Evolutionary conservation across 768 basidiomycete genomes (phyloP), one percentile per base, ranked within the genome.

Genomic region (Suillus weaverae): DNA sequence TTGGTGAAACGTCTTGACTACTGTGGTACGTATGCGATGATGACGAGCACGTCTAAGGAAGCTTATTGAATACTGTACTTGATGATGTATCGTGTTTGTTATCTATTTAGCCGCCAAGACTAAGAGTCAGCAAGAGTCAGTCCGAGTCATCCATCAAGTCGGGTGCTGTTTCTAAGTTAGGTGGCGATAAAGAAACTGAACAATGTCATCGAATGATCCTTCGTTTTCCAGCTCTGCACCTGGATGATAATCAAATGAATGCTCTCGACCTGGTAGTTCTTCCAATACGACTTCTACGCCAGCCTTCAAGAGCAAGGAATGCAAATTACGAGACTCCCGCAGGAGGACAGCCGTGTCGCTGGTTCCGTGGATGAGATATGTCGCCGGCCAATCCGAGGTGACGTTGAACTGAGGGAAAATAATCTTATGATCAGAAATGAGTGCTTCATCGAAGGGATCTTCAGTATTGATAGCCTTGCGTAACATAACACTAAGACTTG

Each of bases 201-300:
- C 71, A 22, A 79, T 75, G 33, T 66, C 66, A 67, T 82, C 80
- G 70, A 80, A 82, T 32, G 69, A 70, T 26, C 68, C 51, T 4
- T 80, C 77, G 68, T 79, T 79, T 30, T 50, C 51, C 61, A 70
- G 36, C 36, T 75, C 77, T 6, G 82, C 84, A 26, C 71, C 72
- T 18, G 76, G 72, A 36, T 73, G 78, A 67, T 83, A 85, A 70
- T 89, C 87, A 66, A 87, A 88, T 0, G 83, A 81, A 68, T 89
- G 87, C 60, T 86, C 84, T 65, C 74, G 72, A 10, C 78, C 83
- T 5, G 80, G 76, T 20, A 83, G 70, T 18, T 80, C 74, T 22
- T 76, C 66, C 5, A 85, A 64, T 46, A 74, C 69, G 4, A 77
- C 77, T 1, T 68, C 62, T 2, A 83, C 81, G 2, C 80, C 79